A percentile compares a stretch with the other conserved stretches of the same genome.
Evolutionary conservation across 2,329 filamentous ascomycete genomes (phyloP).

Genomic region (Aspergillus neoniger): DNA sequence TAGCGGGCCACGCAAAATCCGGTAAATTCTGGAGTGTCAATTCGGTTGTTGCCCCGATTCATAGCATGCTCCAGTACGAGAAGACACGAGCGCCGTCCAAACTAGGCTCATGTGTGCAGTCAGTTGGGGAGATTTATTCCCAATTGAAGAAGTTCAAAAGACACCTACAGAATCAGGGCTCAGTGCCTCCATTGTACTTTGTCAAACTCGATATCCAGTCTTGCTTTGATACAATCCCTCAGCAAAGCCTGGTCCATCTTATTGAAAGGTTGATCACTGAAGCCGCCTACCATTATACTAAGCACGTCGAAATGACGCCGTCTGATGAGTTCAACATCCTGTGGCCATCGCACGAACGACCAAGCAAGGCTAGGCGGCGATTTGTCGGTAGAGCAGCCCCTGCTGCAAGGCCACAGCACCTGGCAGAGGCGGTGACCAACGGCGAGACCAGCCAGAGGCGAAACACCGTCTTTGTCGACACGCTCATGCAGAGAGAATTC

Average conservation of each 20-base stretch:
- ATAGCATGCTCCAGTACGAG: slow-evolving; percentile 76
- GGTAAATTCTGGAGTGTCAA: slow-evolving; percentile 65
- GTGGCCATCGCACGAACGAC: slow-evolving; percentile 20
- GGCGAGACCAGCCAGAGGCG: slow-evolving; percentile 48
- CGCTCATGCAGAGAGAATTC: slow-evolving; percentile 59
- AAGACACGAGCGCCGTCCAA: slow-evolving; percentile 60
- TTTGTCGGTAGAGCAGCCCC: slow-evolving; percentile 59
- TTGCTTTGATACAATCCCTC: slow-evolving; percentile 95
- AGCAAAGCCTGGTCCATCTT: slow-evolving; percentile 69
- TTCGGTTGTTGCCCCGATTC: slow-evolving; percentile 68
- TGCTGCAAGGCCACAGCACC: slow-evolving; percentile 44
- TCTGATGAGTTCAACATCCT: slow-evolving; percentile 31
- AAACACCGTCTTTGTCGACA: slow-evolving; percentile 78
- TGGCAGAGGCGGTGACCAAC: slow-evolving; percentile 49
- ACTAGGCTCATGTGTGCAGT: slow-evolving; percentile 80
- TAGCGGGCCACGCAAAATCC: slow-evolving; percentile 53
- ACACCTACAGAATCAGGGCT: slow-evolving; percentile 15
- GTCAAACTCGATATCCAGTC: slow-evolving; percentile 89
- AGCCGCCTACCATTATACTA: slow-evolving; percentile 68
- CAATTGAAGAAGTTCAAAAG: slow-evolving; percentile 70
- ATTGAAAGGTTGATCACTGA: slow-evolving; percentile 61
- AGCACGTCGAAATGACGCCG: slow-evolving; percentile 71
- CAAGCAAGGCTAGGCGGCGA: slow-evolving; percentile 37
- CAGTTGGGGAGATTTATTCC: slow-evolving; percentile 75
- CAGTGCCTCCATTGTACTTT: slow-evolving; percentile 68